Base-by-base conservation (phyloP, 768 basidiomycete genomes). In the Pleurotus platypus region DNA sequence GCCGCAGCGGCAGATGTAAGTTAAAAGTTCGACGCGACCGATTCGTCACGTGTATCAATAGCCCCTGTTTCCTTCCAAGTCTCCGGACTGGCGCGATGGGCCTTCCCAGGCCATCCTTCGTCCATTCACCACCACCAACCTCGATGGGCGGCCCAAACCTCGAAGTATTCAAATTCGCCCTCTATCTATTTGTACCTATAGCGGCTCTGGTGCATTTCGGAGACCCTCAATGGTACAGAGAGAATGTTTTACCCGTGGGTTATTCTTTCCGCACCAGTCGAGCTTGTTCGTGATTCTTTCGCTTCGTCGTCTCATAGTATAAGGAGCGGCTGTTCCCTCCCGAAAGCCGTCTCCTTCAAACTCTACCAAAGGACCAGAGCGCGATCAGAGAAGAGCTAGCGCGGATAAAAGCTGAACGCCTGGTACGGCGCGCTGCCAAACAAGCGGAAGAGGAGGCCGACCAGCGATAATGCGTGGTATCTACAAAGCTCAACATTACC, bases 111-210 rank as follows among this genome's bases (percentile, higher is more conserved):
- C 11, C 30, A 11, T 22, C 20, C 42, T 5, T 15, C 9, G 11
- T 15, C 9, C 42, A 9, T 12, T 15, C 42, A n/a, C 20, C 20
- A n/a, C 20, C 20, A 45, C n/a, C 15, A 49, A 46, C 62, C 9
- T 35, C 46, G 45, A 72, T 90, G 89, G 89, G 78, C 2, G 86
- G 89, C 9, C 84, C 90, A 37, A 90, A 89, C 68, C 84, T 94
- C 55, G 92, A 94, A 70, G 81, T 94, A 15, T 92, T 94, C 85
- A 94, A 93, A 73, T 94, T 94, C 63, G 84, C 84, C 3, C 71
- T 92, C 15, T 94, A 94, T 70, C 84, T 94, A 56, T 92, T 92
- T 63, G 85, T 92, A 58, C 92, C 92, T 8, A 83, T 94, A 57
- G 74, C 80, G 46, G 86, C 90, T 20, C 80, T 94, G 65, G 73